phyloP scores from a whole-genome alignment of 768 basidiomycete species.

The Botryobasidium botryosum region DNA sequence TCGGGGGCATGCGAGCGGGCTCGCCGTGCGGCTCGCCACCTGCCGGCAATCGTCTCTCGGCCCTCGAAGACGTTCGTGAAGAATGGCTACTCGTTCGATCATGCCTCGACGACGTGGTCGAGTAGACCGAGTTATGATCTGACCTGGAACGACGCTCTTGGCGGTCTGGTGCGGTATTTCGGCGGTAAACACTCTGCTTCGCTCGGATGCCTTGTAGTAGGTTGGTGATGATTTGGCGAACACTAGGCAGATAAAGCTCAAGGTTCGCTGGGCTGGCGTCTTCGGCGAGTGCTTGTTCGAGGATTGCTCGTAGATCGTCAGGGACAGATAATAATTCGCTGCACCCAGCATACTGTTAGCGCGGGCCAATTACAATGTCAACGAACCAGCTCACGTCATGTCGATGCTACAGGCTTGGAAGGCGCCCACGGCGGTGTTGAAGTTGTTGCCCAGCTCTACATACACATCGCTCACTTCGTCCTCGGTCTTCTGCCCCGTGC shows the following conservation, averaged over 20 bases:
- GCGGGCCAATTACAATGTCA: neutral
- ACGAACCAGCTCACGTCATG: constrained; percentile 51
- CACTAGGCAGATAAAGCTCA: constrained; percentile 75
- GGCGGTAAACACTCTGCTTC: constrained; percentile 80
- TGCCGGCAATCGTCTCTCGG: too few relatives aligned
- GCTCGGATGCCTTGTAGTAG: constrained; percentile 84
- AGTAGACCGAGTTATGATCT: constrained; percentile 32
- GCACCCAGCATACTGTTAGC: constrained; percentile 6
- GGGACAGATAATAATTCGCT: constrained; percentile 84
- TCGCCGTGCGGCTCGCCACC: too few relatives aligned
- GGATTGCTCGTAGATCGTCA: constrained; percentile 68
- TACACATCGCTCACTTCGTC: constrained; percentile 88
- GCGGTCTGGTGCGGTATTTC: constrained; percentile 46
- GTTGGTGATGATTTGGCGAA: constrained; percentile 81
- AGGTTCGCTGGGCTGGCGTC: constrained; percentile 75
- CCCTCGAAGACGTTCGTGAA: neutral
- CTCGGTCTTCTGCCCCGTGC: constrained; percentile 51
- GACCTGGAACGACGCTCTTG: constrained; percentile 24
- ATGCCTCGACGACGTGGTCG: constrained; percentile 22
- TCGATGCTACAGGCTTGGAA: constrained; percentile 74
- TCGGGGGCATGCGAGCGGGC: too few relatives aligned
- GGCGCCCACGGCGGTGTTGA: constrained; percentile 82
- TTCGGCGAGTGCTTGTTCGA: constrained; percentile 84
- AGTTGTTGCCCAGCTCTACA: constrained; percentile 91
- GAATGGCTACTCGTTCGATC: constrained; percentile 5